These are phyloP conservation scores for Corylus americana DNA, from an alignment of 306 rosid species.

Conservation along the genomic window DNA sequence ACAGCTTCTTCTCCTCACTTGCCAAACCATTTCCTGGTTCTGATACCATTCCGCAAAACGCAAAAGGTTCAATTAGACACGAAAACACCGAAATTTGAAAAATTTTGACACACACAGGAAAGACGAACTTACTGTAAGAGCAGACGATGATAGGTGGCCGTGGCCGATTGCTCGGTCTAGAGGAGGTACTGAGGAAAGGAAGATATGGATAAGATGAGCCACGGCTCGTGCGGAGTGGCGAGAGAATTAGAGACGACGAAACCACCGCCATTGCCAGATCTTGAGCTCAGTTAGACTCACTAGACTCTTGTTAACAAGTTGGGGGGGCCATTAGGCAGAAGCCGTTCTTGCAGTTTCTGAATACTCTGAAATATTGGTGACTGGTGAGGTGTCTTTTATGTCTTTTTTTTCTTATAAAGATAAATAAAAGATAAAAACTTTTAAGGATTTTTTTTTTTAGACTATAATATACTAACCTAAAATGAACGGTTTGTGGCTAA, in stretches of 20 bases:
- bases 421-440: too few species aligned
- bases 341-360: too few species aligned
- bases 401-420: too few species aligned
- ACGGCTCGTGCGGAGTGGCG: constrained; percentile 37
- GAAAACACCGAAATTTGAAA: constrained; percentile 1
- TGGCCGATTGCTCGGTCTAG: constrained; percentile 36
- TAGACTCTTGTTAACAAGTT: background rate
- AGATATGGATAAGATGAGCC: constrained; percentile 24
- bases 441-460: too few species aligned
- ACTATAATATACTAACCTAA: too few species aligned
- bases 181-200: constrained; percentile 33
- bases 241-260: constrained; percentile 37
- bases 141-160: constrained; percentile 33
- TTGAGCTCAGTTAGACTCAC: background rate
- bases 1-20: constrained; percentile 51
- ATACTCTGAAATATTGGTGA: too few species aligned
- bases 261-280: constrained; percentile 42
- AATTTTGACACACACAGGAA: background rate
- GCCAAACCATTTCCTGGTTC: constrained; percentile 57
- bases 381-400: too few species aligned
- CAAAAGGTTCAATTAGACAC: constrained; percentile 2
- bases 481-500: too few species aligned
- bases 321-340: too few species aligned
- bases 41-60: constrained; percentile 20
- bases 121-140: constrained; percentile 48